Percentiles rank a stretch among this genome's conserved stretches.
phyloP scores from a whole-genome alignment of 2,329 filamentous ascomycete genomes.

The Leptographium lundbergii region DNA sequence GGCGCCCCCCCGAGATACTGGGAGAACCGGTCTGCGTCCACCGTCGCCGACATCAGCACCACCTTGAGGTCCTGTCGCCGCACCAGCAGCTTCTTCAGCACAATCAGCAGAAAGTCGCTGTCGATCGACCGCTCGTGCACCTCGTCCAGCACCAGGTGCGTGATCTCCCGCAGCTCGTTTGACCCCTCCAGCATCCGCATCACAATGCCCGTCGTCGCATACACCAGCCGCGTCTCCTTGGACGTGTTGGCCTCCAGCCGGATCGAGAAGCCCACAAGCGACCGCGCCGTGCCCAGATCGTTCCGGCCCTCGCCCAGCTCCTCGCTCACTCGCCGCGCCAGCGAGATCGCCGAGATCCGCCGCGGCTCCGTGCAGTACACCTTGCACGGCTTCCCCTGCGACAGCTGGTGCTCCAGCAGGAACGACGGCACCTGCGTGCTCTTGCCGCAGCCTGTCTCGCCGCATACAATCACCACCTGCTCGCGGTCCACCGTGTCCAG shows the following conservation, averaged over 20 bases:
- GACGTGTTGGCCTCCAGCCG: conserved; percentile 80
- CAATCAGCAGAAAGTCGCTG: conserved; percentile 88
- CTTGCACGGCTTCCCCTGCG: conserved; percentile 69
- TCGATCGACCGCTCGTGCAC: conserved; percentile 95
- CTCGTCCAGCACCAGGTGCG: conserved; percentile 91
- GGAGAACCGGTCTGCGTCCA: conserved; percentile 85
- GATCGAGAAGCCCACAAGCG: conserved; percentile 89
- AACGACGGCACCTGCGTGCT: conserved; percentile 96
- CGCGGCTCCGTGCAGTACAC: conserved; percentile 93
- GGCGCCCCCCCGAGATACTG: conserved; percentile 76
- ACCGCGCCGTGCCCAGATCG: conserved; percentile 71
- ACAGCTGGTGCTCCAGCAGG: conserved; percentile 78
- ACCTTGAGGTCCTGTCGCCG: conserved; percentile 77
- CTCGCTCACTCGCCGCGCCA: conserved; percentile 86
- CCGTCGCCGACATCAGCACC: conserved; percentile 92
- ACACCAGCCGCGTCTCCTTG: conserved; percentile 72
- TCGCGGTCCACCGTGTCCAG: conserved; percentile 63
- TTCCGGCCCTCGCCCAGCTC: conserved; percentile 77
- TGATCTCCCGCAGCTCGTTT: conserved; percentile 76
- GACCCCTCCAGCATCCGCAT: conserved; percentile 92
- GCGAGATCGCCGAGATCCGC: conserved; percentile 88
- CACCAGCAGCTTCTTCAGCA: conserved; percentile 69
- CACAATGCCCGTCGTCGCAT: conserved; percentile 86
- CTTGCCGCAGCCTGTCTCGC: conserved; percentile 94
- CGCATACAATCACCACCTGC: conserved; percentile 86